phyloP scores from a whole-genome alignment of 192 early-diverging fungal species.

The Tieghemiomyces parasiticus region DNA sequence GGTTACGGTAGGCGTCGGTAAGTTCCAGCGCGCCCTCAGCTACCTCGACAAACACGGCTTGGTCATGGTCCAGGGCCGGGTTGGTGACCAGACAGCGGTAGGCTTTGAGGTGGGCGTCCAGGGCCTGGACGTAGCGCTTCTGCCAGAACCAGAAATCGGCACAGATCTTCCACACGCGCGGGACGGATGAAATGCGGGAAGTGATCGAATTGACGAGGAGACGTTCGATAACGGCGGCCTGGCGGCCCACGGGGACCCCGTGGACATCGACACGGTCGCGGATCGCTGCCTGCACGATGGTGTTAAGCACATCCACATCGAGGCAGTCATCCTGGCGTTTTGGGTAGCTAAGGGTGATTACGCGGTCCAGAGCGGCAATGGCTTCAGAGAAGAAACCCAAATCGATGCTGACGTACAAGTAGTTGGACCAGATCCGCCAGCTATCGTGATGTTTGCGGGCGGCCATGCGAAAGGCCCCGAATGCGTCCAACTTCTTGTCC shows the following conservation, averaged over 20 bases:
- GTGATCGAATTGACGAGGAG: conserved; percentile 59
- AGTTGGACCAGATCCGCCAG: conserved; percentile 92
- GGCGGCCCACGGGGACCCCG: conserved; percentile 18
- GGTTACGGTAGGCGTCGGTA: conserved; percentile 59
- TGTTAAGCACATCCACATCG: conserved; percentile 64
- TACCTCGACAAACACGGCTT: conserved; percentile 50
- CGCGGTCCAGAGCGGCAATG: conserved; percentile 65
- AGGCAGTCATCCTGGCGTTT: conserved; percentile 52
- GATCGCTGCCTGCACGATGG: conserved; percentile 52
- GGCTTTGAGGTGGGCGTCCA: conserved; percentile 72
- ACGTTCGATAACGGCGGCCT: conserved; percentile 34
- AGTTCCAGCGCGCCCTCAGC: conserved; percentile 56
- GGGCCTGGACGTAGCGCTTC: conserved; percentile 38
- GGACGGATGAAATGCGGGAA: conserved; percentile 52
- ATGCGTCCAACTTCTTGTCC: conserved; percentile 61
- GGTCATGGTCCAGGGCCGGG: conserved; percentile 56
- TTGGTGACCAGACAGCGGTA: conserved; percentile 68
- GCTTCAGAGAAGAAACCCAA: conserved; percentile 67
- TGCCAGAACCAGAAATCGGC: conserved; percentile 63
- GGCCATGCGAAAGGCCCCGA: conserved; percentile 67
- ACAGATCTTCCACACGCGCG: conserved; percentile 59
- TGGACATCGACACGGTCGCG: conserved; percentile 9
- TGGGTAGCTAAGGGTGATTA: conserved; percentile 64
- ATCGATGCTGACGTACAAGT: conserved; percentile 61
- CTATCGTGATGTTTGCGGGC: conserved; percentile 61